Evolutionary conservation across 2,329 filamentous ascomycete genomes (phyloP), one percentile per base, ranked within the genome.

Genomic region (Claviceps paspali): DNA sequence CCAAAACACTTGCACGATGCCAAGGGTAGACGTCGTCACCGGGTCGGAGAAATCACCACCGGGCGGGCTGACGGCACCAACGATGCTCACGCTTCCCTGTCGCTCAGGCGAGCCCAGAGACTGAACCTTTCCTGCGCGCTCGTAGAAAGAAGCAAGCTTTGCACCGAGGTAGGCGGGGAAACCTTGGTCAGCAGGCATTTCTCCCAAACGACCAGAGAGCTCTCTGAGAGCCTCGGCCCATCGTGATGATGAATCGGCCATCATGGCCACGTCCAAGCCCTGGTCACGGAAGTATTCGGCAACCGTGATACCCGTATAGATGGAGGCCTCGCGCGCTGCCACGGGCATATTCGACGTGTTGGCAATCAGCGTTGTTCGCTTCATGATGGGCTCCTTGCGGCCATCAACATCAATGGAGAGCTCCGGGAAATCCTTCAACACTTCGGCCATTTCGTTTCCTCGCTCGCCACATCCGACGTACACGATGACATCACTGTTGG

Each of bases 331-430:
- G 65, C 91, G 85, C 43, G 91, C 91, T 46, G 91, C 91, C 54
- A 98, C 91, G 44, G 91, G 91, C 91, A 98, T 98, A 71, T 98
- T 98, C 52, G 91, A 98, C 30, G 91, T 98, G 65, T 98, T 98
- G 60, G 91, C 91, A 56, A 98, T 96, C 43, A 98, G 73, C 17
- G 86, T 92, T 12, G 91, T 98, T 60, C 91, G 88, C 76, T 98
- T 98, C 91, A 98, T 98, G 68, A 98, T 98, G 49, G 88, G 87
- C 60, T 98, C 91, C 64, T 88, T 81, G 56, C 88, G 85, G 51
- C 91, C 91, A 30, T 94, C 81, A 49, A 96, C 77, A 14, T 92
- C 81, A 55, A 98, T 98, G 33, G 83, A 82, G 47, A 98, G 82
- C 73, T 96, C 87, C 41, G 91, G 91, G 71, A 98, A 98, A 64